These are phyloP conservation scores for Chaetothyriales sp. DNA, from an alignment of 2,329 filamentous ascomycete species.

Conservation along the genomic window DNA sequence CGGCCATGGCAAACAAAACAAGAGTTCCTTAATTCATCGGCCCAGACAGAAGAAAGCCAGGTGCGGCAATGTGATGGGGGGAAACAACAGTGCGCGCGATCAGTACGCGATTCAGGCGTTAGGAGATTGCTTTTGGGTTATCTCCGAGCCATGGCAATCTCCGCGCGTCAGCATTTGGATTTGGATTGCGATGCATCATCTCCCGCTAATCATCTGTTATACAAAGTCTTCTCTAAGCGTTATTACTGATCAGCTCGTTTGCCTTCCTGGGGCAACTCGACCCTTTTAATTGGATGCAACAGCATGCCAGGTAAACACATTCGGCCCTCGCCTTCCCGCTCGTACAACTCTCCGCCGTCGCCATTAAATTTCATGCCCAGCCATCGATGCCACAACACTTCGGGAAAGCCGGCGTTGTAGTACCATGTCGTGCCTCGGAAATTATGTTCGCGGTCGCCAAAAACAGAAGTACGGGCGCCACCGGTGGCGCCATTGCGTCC, in stretches of 20 bases:
- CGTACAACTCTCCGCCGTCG: conserved; percentile 64
- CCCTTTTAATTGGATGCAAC: conserved; percentile 73
- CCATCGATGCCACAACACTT: conserved; percentile 74
- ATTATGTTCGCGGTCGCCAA: conserved; percentile 79
- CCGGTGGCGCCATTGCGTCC: conserved; percentile 62
- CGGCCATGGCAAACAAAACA: background rate
- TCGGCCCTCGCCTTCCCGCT: conserved; percentile 59
- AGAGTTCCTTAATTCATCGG: background rate
- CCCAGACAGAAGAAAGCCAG: background rate
- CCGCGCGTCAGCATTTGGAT: conserved; percentile 19
- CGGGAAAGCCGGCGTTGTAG: conserved; percentile 71
- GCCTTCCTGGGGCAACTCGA: conserved; percentile 37
- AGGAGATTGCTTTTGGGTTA: background rate
- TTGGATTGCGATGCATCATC: background rate
- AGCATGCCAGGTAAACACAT: conserved; percentile 89
- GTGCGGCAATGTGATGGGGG: background rate
- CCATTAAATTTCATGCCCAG: conserved; percentile 68
- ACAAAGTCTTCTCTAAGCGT: background rate
- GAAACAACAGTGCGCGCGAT: background rate
- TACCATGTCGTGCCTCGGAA: conserved; percentile 81
- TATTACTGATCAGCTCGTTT: conserved; percentile 7
- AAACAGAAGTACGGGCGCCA: conserved; percentile 58
- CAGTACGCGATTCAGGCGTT: background rate
- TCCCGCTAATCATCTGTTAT: background rate
- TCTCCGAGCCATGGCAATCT: background rate